phyloP scores from a whole-genome alignment of 2,329 filamentous ascomycete genomes.

The Acrodontium crateriforme region DNA sequence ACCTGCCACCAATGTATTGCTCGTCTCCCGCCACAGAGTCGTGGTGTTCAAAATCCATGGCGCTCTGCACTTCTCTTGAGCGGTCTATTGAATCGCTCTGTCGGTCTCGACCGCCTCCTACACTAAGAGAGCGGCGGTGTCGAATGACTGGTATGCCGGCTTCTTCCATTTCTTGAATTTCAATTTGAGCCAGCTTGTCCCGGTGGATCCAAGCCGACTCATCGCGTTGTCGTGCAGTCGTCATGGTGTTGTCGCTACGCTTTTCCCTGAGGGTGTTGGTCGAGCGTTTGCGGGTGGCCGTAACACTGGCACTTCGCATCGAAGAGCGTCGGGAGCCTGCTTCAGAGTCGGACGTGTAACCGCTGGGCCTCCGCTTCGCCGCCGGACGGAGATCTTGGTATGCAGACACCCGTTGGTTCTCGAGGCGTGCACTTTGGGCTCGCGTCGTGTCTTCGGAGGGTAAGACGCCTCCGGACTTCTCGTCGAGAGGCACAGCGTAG shows the following conservation, averaged over 20 bases:
- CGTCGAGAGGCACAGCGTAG: slow-evolving; percentile 7
- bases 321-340: slow-evolving; percentile 13
- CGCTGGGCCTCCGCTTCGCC: slow-evolving; percentile 5
- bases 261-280: slow-evolving; percentile 13
- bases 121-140: slow-evolving; percentile 38
- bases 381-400: not conserved
- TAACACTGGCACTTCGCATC: slow-evolving; percentile 9
- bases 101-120: slow-evolving; percentile 16
- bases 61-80: slow-evolving; percentile 9
- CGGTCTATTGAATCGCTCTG: no score
- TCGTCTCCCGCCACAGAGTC: no score
- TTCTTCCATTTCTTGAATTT: slow-evolving; percentile 66
- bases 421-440: not conserved
- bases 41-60: slow-evolving; percentile 7
- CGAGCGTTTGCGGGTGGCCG: slow-evolving; percentile 15
- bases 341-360: slow-evolving; percentile 14
- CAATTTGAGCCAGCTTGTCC: slow-evolving; percentile 70
- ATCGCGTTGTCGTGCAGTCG: slow-evolving; percentile 23
- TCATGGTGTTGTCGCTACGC: slow-evolving; percentile 1
- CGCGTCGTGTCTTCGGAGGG: slow-evolving; percentile 2
- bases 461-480: slow-evolving; percentile 4
- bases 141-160: slow-evolving; percentile 51
- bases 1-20: slow-evolving; percentile 8
- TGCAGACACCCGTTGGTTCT: not conserved
- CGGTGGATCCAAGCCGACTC: slow-evolving; percentile 73